Evolutionary conservation across 257 asterid species (phyloP), one percentile per base, ranked within the genome.

Genomic region (Penstemon eatonii): DNA sequence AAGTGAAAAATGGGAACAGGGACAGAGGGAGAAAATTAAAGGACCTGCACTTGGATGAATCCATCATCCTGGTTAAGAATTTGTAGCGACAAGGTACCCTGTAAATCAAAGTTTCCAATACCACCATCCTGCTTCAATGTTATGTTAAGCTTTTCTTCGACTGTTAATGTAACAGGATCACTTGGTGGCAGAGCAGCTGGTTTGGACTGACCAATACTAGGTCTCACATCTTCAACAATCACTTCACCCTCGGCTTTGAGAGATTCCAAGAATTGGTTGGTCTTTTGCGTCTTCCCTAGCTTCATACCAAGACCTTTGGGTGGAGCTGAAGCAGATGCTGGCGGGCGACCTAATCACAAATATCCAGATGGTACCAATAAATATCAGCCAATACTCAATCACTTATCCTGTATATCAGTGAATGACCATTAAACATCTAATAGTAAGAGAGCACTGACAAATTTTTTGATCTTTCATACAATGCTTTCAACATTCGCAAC

Each of bases 161-260:
- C 85, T 49, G 79, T 81, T 69, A 87, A 73, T 7, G 89, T 80
- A 61, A 87, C 82, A 46, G 95, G 91, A 83, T 85, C 89, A 66
- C 82, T 87, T 13, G 76, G 86, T 50, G 87, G 82, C 52, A 82
- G 74, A 77, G 85, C 84, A 64, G 81, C 81, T 73, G 85, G 55
- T 73, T 73, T 83, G 73, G 93, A 79, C 76, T 82, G 96, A 65
- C 95, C 95, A 78, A 65, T 54, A 65, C 69, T 82, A 33, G 97
- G 95, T 73, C 93, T 84, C 71, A 89, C 96, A 76, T 89, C 95
- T 82, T 86, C 96, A 9, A 84, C 91, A 78, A 91, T 87, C 67
- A 78, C 82, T 79, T 89, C 96, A 75, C 96, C 97, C 73, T 91
- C 97, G 69, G 95, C 95, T 80, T 85, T 91, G 50, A 91, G 84